phyloP scores from a whole-genome alignment of 2,329 filamentous ascomycete species.

The Paecilomyces fulvus region DNA sequence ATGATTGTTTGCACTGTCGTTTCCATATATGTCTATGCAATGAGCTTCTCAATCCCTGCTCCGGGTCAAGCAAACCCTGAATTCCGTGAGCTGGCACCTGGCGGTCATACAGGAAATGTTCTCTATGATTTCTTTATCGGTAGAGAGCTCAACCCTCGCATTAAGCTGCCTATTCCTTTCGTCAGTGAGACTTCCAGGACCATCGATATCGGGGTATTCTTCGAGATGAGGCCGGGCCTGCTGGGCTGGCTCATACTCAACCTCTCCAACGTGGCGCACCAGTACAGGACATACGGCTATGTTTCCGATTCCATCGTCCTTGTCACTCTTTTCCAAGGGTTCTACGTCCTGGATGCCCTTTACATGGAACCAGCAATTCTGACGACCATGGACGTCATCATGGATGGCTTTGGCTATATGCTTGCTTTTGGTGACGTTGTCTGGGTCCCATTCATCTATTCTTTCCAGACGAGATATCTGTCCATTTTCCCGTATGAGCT shows the following conservation, averaged over 20 bases:
- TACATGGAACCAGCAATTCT: constrained; percentile 84
- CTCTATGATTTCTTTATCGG: constrained; percentile 97
- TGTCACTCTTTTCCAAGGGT: constrained; percentile 64
- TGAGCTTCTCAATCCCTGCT: constrained; percentile 68
- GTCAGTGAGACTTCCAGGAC: constrained; percentile 54
- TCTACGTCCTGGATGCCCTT: constrained; percentile 78
- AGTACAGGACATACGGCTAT: constrained; percentile 76
- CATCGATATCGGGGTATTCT: constrained; percentile 82
- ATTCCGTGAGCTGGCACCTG: constrained; percentile 68
- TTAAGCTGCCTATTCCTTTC: constrained; percentile 58
- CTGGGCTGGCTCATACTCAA: constrained; percentile 83
- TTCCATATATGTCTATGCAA: constrained; percentile 70
- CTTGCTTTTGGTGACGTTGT: constrained; percentile 83
- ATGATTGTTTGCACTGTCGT: constrained; percentile 66
- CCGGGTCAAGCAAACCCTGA: constrained; percentile 55
- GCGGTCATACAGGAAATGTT: constrained; percentile 73
- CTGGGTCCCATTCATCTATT: constrained; percentile 90
- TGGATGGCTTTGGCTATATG: constrained; percentile 94
- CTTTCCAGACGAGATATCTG: constrained; percentile 74
- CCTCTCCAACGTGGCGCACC: constrained; percentile 73
- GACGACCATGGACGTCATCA: constrained; percentile 90
- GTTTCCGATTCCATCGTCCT: constrained; percentile 81
- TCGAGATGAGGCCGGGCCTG: constrained; percentile 86
- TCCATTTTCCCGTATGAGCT: constrained; percentile 73
- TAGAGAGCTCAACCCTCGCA: constrained; percentile 83